A percentile compares a stretch with the other conserved stretches of the same genome.
Conservation (phyloP, 805 yeast genomes). For the Candida vartiovaarae region DNA sequence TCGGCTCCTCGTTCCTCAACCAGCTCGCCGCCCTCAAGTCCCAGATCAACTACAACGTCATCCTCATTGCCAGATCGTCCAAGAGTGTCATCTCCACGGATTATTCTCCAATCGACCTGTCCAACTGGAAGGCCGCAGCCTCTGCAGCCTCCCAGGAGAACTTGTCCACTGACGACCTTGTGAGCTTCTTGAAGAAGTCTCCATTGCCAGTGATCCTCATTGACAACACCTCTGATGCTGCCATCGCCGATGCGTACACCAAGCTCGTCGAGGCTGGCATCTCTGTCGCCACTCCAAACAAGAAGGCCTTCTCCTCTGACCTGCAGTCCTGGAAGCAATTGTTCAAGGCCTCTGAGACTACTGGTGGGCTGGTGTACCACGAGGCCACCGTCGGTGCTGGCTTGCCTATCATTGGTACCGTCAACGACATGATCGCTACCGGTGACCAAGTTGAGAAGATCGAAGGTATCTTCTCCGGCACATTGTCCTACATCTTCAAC, state of each 20-base stretch:
- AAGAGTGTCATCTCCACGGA: conserved; percentile 63
- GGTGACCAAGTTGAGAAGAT: conserved; percentile 90
- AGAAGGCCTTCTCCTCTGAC: conserved; percentile 88
- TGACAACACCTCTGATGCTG: conserved; percentile 88
- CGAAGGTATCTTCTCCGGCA: conserved; percentile 96
- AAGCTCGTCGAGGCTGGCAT: conserved; percentile 67
- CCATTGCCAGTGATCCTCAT: conserved; percentile 74
- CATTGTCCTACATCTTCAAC: conserved; percentile 91
- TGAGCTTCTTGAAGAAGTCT: conserved; percentile 56
- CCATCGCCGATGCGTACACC: conserved; percentile 73
- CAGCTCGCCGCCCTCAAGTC: conserved; percentile 64
- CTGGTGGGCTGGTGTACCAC: conserved; percentile 75
- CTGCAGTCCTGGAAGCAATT: conserved; percentile 70
- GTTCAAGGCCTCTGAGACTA: conserved; percentile 45
- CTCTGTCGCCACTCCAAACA: conserved; percentile 96
- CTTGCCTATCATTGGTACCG: conserved; percentile 82
- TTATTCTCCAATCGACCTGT: conserved; percentile 63
- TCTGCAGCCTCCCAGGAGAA: conserved; percentile 35
- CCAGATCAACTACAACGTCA: conserved; percentile 62
- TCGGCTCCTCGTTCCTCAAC: conserved; percentile 83
- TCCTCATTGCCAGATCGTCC: conserved; percentile 69
- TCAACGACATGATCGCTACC: conserved; percentile 82
- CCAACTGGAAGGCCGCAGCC: conserved; percentile 47
- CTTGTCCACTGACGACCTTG: conserved; percentile 52
- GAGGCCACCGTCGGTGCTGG: conserved; percentile 99